phyloP scores from a whole-genome alignment of 768 basidiomycete species.

The Mycena filopes region DNA sequence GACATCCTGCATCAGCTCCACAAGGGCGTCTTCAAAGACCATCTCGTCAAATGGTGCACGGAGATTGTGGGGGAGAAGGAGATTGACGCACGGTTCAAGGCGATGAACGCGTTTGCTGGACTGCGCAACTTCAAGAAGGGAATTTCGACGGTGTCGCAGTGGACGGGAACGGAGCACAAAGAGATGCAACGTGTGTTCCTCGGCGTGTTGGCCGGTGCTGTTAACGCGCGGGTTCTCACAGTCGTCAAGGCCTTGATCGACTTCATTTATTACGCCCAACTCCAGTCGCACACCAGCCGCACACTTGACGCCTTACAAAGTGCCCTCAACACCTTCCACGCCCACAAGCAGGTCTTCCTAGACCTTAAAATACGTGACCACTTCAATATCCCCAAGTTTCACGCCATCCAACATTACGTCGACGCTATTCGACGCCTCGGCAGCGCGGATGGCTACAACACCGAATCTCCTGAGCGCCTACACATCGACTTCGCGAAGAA shows the following conservation, averaged over 20 bases:
- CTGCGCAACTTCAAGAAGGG: background rate
- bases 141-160: background rate
- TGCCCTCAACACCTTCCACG: background rate
- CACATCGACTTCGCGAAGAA: conserved; percentile 6
- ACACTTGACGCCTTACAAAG: background rate
- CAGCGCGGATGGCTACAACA: background rate
- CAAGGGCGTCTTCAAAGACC: conserved; percentile 6
- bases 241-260: background rate
- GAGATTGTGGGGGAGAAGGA: background rate
- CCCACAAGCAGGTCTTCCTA: background rate
- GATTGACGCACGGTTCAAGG: conserved; percentile 1
- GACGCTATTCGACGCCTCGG: background rate
- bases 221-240: background rate
- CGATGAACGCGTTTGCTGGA: background rate
- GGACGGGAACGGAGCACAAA: background rate
- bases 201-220: conserved; percentile 1
- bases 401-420: conserved; percentile 1
- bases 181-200: conserved; percentile 1
- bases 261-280: conserved; percentile 6
- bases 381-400: conserved; percentile 3
- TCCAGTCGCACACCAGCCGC: background rate
- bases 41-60: background rate
- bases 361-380: background rate
- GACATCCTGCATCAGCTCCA: background rate
- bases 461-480: background rate